These are phyloP conservation scores for Poa pratensis DNA, from an alignment of 176 grass and related monocot species.

Conservation along the genomic window DNA sequence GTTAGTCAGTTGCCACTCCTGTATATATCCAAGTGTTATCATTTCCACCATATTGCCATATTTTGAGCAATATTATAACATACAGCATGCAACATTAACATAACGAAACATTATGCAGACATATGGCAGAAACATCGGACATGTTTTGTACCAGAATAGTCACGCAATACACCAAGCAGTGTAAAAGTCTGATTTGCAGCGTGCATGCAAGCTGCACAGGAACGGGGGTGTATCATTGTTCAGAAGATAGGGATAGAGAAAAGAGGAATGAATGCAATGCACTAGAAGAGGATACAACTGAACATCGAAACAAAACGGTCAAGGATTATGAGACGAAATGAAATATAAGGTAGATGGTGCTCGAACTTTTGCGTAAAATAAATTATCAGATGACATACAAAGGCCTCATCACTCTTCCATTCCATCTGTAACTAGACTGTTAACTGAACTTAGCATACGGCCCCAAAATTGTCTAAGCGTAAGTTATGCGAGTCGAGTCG, in stretches of 20 bases:
- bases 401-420: background rate
- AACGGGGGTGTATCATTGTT: conserved; percentile 34
- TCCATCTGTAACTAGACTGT: conserved; percentile 19
- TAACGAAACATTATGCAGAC: too few species aligned
- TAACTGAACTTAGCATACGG: background rate
- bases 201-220: conserved; percentile 32
- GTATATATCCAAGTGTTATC: too few species aligned
- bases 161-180: background rate
- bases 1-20: too few species aligned
- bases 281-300: background rate
- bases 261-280: background rate
- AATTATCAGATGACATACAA: conserved; percentile 3
- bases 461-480: background rate
- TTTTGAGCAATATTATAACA: too few species aligned
- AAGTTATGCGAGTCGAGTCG: background rate
- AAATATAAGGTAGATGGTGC: background rate
- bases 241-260: conserved; percentile 25
- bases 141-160: background rate
- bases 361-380: background rate
- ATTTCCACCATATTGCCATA: too few species aligned
- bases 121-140: too few species aligned
- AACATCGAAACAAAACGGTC: background rate
- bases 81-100: too few species aligned
- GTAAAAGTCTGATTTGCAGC: conserved; percentile 46
- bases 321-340: background rate